Evolutionary conservation across 1,284 basidiomycete genomes (phyloP).

Genomic region (Trichosporon coremiiforme): DNA sequence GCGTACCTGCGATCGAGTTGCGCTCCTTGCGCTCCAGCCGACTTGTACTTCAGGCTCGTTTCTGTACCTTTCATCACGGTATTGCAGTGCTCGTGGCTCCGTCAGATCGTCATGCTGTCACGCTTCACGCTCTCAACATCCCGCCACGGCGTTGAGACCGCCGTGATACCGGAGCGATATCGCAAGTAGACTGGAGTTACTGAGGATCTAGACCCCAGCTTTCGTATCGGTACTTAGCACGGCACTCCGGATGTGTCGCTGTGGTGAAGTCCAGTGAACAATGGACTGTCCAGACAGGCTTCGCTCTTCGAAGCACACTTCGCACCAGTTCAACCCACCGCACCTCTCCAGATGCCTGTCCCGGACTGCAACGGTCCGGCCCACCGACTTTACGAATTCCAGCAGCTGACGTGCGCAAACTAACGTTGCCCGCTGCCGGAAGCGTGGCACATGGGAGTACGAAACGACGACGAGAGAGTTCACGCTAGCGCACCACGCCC

Average conservation of each 20-base stretch:
- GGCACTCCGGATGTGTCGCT: background rate
- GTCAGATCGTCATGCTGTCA: constrained; percentile 11
- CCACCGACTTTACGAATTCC: background rate
- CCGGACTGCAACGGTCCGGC: no score
- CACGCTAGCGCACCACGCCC: constrained; percentile 7
- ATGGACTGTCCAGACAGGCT: no score
- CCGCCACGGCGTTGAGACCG: background rate
- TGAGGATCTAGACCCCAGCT: no score
- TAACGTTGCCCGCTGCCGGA: background rate
- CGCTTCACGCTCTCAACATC: constrained; percentile 6
- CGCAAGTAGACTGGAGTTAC: background rate
- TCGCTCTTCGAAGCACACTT: no score
- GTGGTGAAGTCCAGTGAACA: no score
- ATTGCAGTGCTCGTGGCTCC: background rate
- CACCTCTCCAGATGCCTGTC: no score
- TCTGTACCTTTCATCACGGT: background rate
- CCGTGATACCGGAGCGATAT: background rate
- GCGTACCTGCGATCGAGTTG: background rate
- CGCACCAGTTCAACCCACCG: no score
- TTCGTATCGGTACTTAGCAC: background rate
- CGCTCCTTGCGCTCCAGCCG: background rate
- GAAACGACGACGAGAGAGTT: background rate
- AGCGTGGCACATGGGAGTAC: background rate
- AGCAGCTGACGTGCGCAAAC: background rate
- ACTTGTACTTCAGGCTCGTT: background rate